phyloP scores from a whole-genome alignment of 23 red algal genomes.

The Agarophyton chilense region DNA sequence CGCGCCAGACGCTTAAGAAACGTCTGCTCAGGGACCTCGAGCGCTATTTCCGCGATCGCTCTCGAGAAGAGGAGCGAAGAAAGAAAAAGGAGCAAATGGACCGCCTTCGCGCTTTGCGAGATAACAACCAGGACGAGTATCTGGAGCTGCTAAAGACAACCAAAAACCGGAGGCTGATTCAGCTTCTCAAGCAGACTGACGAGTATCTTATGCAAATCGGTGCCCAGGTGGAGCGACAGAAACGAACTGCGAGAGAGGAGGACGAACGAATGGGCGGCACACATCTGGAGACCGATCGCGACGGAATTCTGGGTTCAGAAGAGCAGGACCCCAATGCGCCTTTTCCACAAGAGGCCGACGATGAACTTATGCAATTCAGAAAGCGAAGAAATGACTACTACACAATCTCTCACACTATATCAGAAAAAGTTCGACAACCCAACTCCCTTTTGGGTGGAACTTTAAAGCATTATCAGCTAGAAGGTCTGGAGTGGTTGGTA shows the following conservation, averaged over 20 bases:
- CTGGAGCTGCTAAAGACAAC: constrained; percentile 85
- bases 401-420: constrained; percentile 88
- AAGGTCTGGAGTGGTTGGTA: constrained; percentile 93
- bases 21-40: constrained; percentile 78
- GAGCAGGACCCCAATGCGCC: neutral
- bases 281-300: neutral
- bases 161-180: constrained; percentile 91
- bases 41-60: constrained; percentile 77
- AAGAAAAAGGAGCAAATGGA: constrained; percentile 87
- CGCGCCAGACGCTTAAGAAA: constrained; percentile 46
- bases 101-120: constrained; percentile 84
- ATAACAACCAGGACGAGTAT: constrained; percentile 97
- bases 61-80: constrained; percentile 90
- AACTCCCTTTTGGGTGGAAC: constrained; percentile 77
- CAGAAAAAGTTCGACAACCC: constrained; percentile 88
- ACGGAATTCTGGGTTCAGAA: neutral
- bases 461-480: constrained; percentile 96
- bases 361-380: constrained; percentile 67
- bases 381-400: constrained; percentile 93
- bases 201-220: constrained; percentile 90
- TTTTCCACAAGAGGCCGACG: constrained; percentile 29
- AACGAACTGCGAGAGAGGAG: constrained; percentile 67
- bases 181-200: constrained; percentile 91
- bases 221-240: constrained; percentile 89
- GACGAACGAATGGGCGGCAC: neutral